Percentiles rank a stretch among this genome's conserved stretches.
phyloP scores from a whole-genome alignment of 176 grass and related monocot genomes.

The Carex parvula region DNA sequence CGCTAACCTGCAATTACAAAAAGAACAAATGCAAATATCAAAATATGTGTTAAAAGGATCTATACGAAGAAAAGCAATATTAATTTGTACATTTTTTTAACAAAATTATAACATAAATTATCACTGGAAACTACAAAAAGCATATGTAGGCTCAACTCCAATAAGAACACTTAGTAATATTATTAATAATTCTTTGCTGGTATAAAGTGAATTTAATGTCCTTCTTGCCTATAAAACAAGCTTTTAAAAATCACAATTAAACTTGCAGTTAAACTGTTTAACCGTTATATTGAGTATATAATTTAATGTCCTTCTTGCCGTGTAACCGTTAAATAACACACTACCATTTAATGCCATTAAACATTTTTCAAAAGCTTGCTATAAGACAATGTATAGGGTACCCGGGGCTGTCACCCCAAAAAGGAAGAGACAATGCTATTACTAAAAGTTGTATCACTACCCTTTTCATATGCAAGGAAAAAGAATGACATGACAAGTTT shows the following conservation, averaged over 20 bases:
- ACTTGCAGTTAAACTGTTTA: no score
- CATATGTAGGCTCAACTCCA: not conserved
- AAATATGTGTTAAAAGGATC: not conserved
- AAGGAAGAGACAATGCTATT: not conserved
- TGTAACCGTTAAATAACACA: no score
- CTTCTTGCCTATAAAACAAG: not conserved
- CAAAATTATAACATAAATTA: not conserved
- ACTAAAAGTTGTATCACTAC: not conserved
- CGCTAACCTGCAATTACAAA: constrained; percentile 53
- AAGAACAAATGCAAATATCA: not conserved
- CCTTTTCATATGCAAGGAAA: not conserved
- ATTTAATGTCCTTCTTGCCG: no score
- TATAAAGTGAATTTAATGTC: not conserved
- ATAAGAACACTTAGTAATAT: not conserved
- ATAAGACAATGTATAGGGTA: not conserved
- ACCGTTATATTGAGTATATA: no score
- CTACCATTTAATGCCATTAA: no score
- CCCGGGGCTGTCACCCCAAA: not conserved
- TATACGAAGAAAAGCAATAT: not conserved
- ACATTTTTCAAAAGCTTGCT: not conserved
- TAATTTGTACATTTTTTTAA: not conserved
- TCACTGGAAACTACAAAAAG: not conserved
- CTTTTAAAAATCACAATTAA: no score
- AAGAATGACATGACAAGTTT: not conserved
- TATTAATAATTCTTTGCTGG: not conserved